Evolutionary conservation across 306 rosid genomes (phyloP), one percentile per base, ranked within the genome.

Genomic region (Vigna hirtella): DNA sequence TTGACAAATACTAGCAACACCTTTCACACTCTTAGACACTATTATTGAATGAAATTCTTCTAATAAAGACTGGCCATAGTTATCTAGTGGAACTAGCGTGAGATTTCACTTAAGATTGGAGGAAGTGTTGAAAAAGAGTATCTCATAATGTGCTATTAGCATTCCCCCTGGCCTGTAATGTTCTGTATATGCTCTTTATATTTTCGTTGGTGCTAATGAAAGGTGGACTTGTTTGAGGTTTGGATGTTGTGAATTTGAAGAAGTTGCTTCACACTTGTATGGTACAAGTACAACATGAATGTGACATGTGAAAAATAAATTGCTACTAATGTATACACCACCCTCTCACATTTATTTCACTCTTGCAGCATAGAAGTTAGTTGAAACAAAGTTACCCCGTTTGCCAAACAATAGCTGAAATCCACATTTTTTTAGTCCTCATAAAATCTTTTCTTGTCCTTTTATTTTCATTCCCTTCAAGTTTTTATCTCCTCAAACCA

Each of bases 221-320:
- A 16, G 17, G 43, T 42, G 61, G 7, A 7, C 74, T 17, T 80
- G 40, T 52, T 70, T 62, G 43, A 67, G 56, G 49, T 66, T 30
- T 79, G 53, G 73, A 50, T 40, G 30, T 50, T 58, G 16, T 48
- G 52, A 51, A 61, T 11, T 20, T 50, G 13, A 71, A 68, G 12
- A 70, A 69, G 49, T 71, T 49, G 24, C 72, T 61, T 15, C 2
- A 34, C 53, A 2, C 74, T 5, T 36, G 5, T 28, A 43, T 73
- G 70, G 48, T 73, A 63, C 22, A 18, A 68, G 24, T 73, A 52
- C 22, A 43, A 68, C 52, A 14, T 15, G n/a, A 24, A 64, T 80
- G 45, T 38, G 62, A 20, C 52, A 42, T 63, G 1, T 66, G 24
- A 26, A 64, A 43, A 43, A 36, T 42, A 30, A 9, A 43, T 22